Evolutionary conservation across 345 rosid genomes (phyloP), one percentile per base, ranked within the genome.

Genomic region (Noccaea bulbosa): DNA sequence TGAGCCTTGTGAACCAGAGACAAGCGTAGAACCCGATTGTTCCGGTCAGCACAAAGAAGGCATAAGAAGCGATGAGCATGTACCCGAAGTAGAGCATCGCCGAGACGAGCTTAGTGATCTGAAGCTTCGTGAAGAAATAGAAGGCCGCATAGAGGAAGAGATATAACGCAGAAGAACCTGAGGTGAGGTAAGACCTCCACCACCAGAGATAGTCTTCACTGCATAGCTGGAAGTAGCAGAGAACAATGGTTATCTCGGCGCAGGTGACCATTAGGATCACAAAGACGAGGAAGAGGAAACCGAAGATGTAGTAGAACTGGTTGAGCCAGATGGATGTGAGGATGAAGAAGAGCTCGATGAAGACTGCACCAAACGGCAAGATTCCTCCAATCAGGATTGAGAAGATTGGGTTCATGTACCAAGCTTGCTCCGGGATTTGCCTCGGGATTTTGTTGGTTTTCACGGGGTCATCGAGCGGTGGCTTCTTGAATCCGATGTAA

Each of bases 111-210:
- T 88, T 88, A 0, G 91, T 84, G 80, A 88, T 88, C 69, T 86
- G 91, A 3, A 88, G 95, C 81, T 88, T 88, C 9, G 91, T 88
- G 85, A 88, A 88, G 87, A 88, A 88, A 81, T 88, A 88, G 77
- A 88, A 88, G 4, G 89, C 81, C 0, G 95, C 91, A 2, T 88
- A 88, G 14, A 86, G 87, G 77, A 86, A 86, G 61, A 88, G 89
- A 61, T 88, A 88, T 0, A 88, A 34, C 0, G 94, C 91, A 6
- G 94, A 88, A 15, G 94, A 88, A 71, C 91, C 95, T 6, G 95
- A 84, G 15, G 91, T 88, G 15, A 88, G 86, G 81, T 88, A 88
- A n/a, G 95, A 86, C 71, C 95, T 88, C 95, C 95, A 88, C 95
- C 95, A 88, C 89, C 94, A 88, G 2, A 84, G 83, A 65, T 88